These are phyloP conservation scores for Lagenidium sp. DNA, from an alignment of 352 stramenopile species.

Conservation along the genomic window DNA sequence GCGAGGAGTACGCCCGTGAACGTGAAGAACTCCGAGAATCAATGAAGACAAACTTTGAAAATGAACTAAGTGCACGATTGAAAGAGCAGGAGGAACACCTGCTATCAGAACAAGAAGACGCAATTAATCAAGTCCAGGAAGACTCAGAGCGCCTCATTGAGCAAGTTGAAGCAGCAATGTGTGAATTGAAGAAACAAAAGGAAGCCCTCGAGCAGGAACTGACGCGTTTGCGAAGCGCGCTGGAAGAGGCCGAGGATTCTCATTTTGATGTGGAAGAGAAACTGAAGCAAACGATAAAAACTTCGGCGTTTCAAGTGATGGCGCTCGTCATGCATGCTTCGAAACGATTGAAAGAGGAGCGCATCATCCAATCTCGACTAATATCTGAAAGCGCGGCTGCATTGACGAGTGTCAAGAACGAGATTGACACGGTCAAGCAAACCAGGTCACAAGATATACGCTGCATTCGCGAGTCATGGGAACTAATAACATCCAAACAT, in stretches of 20 bases:
- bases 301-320: constrained; percentile 42
- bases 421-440: constrained; percentile 15
- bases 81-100: constrained; percentile 33
- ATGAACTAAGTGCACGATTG: constrained; percentile 24
- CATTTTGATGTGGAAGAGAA: constrained; percentile 61
- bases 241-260: constrained; percentile 68
- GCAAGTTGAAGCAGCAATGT: constrained; percentile 65
- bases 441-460: too few species aligned
- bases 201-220: constrained; percentile 56
- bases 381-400: constrained; percentile 14
- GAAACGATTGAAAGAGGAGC: constrained; percentile 15
- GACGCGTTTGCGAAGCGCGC: constrained; percentile 23
- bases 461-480: constrained; percentile 27
- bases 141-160: constrained; percentile 74
- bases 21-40: too few species aligned
- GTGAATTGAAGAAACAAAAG: constrained; percentile 63
- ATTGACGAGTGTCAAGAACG: constrained; percentile 18
- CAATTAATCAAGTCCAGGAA: constrained; percentile 67
- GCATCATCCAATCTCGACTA: constrained; percentile 9
- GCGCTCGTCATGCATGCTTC: constrained; percentile 31
- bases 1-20: too few species aligned
- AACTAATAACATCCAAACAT: constrained; percentile 26
- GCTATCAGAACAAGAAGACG: constrained; percentile 55
- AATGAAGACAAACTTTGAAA: too few species aligned
- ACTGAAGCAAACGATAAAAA: constrained; percentile 43